A percentile compares a stretch with the other conserved stretches of the same genome.
These are phyloP conservation scores for Ganoderma leucocontextum DNA, from an alignment of 1,284 basidiomycete species.

Conservation along the genomic window DNA sequence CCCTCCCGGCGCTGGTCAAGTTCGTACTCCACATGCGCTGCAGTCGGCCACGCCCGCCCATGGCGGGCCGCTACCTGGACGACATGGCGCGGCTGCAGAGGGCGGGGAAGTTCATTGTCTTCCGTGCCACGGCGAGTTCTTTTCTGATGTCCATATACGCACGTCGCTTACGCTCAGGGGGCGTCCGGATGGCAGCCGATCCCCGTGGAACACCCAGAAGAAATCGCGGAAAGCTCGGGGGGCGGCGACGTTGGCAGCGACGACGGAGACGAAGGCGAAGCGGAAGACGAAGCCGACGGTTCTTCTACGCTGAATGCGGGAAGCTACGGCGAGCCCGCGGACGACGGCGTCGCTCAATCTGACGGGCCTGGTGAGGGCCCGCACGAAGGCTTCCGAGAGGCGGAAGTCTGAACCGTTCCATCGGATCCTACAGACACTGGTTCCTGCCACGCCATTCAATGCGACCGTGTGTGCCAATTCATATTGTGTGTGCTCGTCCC, in stretches of 20 bases:
- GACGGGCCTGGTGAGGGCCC: background rate
- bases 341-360: background rate
- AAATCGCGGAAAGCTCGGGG: too few relatives aligned
- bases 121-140: background rate
- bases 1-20: background rate
- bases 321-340: background rate
- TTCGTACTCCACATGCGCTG: background rate
- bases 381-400: background rate
- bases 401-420: background rate
- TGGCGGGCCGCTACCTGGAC: background rate
- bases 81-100: background rate
- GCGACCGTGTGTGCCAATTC: background rate
- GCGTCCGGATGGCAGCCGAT: background rate
- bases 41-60: background rate
- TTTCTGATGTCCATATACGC: background rate
- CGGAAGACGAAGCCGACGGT: background rate
- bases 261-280: background rate
- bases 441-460: background rate
- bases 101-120: slow-evolving; percentile 1
- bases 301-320: background rate
- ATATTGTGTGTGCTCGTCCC: background rate
- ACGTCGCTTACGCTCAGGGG: background rate
- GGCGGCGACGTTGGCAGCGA: background rate
- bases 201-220: too few relatives aligned
- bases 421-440: background rate